These are phyloP conservation scores for Pichia scutulata DNA, from an alignment of 805 yeast species.

Conservation along the genomic window DNA sequence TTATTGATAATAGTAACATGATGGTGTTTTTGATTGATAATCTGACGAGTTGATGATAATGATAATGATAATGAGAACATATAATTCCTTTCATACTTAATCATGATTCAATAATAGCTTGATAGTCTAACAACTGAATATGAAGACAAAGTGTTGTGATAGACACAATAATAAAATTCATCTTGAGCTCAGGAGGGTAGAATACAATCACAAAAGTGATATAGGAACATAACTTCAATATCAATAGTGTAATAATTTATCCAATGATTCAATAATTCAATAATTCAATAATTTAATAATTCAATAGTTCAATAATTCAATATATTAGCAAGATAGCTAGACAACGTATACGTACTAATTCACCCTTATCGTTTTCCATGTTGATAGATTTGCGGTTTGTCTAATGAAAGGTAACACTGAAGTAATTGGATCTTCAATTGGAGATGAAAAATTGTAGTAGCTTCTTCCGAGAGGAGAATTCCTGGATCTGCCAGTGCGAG, in stretches of 20 bases:
- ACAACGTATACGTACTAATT: constrained; percentile 67
- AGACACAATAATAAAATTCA: no score
- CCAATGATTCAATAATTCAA: neutral
- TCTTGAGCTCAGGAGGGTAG: no score
- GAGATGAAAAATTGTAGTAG: neutral
- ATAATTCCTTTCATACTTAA: no score
- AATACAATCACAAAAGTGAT: no score
- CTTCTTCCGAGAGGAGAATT: neutral
- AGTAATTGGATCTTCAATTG: neutral
- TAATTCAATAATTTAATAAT: neutral
- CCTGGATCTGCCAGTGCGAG: neutral
- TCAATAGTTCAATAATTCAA: neutral
- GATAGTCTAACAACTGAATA: no score
- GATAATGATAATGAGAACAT: no score
- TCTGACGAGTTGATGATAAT: no score
- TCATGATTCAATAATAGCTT: no score
- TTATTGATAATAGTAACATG: neutral
- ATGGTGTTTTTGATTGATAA: no score
- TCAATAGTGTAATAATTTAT: neutral
- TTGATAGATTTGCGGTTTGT: constrained; percentile 31
- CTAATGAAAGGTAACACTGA: neutral
- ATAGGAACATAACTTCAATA: neutral
- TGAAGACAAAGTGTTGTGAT: no score
- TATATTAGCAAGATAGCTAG: neutral
- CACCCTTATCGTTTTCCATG: constrained; percentile 99